phyloP scores from a whole-genome alignment of 2,329 filamentous ascomycete species.

The Emericellopsis atlantica region DNA sequence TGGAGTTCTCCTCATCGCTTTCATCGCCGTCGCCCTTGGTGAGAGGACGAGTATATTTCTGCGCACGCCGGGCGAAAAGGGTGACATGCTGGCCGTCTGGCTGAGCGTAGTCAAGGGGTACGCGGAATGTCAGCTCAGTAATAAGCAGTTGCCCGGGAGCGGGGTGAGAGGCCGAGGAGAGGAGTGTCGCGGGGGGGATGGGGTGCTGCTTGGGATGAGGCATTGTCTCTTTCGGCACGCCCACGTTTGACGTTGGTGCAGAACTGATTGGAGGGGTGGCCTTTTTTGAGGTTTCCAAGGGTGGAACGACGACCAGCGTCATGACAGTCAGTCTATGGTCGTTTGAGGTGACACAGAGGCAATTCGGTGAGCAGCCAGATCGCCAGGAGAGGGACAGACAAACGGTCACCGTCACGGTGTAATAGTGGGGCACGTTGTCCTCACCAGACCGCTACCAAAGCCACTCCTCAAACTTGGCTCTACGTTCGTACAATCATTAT shows the following conservation, averaged over 20 bases:
- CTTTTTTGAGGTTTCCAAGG: no score
- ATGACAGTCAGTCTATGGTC: no score
- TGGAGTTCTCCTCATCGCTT: conserved; percentile 8
- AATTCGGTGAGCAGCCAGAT: no score
- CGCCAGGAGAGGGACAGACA: no score
- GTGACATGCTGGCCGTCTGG: conserved; percentile 49
- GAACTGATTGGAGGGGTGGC: no score
- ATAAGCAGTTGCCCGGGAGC: conserved; percentile 56
- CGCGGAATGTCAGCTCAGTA: conserved; percentile 76
- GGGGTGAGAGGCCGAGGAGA: conserved; percentile 27
- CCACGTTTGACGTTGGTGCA: no score
- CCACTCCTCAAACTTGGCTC: no score
- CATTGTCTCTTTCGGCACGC: background rate
- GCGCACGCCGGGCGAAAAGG: conserved; percentile 66
- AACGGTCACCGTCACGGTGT: no score
- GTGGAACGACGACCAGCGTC: no score
- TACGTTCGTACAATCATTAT: background rate
- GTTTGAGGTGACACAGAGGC: no score
- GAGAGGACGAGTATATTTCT: conserved; percentile 51
- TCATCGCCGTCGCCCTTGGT: conserved; percentile 20
- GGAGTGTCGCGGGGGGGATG: conserved; percentile 22
- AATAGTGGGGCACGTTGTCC: no score
- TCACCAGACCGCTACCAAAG: no score
- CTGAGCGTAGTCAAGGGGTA: conserved; percentile 66
- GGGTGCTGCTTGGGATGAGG: background rate